Evolutionary conservation across 225 moss, liverwort and hornwort species (phyloP), one percentile per base, ranked within the genome.

Genomic region (Pseudoscleropodium purum): DNA sequence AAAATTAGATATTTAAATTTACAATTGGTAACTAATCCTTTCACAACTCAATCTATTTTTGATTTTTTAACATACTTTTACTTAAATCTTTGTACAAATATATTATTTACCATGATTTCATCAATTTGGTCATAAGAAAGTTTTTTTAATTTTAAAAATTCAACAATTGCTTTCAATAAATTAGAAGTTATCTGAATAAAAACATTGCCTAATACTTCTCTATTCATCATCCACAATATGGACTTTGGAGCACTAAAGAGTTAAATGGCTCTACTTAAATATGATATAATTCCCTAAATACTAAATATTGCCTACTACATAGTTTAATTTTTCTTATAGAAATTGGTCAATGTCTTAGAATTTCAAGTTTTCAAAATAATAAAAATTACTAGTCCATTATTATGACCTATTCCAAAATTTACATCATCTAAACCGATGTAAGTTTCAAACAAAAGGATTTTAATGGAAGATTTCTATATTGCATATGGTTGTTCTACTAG

Each of bases 401-500:
- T 69, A 69, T 0, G 1, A n/a, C 23, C 4, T 17, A 0, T 21
- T n/a, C 6, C 23, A 69, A 69, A 69, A 7, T n/a, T 69, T n/a
- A 7, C 7, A 69, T 69, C 70, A 39, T 39, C 13, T 14, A 24
- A 39, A 70, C 2, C 2, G 8, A 25, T 70, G 8, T 70, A 39
- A 25, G 70, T 14, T 70, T 70, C 14, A 69, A 69, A n/a, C 1
- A 4, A 69, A 13, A 24, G 3, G 12, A 1, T 12, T 68, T n/a
- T 23, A 69, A 69, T 23, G n/a, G n/a, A n/a, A 69, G 7, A 23
- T 68, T 20, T 37, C 1, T 37, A 11, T 37, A 68, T 3, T 0
- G 0, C 6, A 6, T 5, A 68, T 0, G 11, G 1, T 37, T 20
- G 11, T 67, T 6, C 37, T 21, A 21, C 2, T 21, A 37, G 36